phyloP scores from a whole-genome alignment of 2,329 filamentous ascomycete genomes.

The Daldinia sp. region DNA sequence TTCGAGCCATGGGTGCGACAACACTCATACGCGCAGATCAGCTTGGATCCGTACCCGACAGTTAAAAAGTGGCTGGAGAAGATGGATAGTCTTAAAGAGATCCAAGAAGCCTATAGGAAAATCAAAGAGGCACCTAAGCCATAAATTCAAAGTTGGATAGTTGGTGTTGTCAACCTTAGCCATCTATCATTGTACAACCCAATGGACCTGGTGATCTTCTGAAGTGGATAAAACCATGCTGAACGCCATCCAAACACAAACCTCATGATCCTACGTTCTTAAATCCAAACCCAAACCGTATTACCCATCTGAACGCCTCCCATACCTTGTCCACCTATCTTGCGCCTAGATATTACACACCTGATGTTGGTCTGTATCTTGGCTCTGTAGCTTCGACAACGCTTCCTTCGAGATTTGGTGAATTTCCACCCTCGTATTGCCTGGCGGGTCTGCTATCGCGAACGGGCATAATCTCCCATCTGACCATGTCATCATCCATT shows the following conservation, averaged over 20 bases:
- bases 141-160: conserved; percentile 3
- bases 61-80: conserved; percentile 48
- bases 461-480: conserved; percentile 62
- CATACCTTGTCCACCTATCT: conserved; percentile 10
- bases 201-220: not conserved
- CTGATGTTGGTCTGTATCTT: conserved; percentile 32
- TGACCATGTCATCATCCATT: conserved; percentile 70
- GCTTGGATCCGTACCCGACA: conserved; percentile 52
- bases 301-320: conserved; percentile 22
- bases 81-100: conserved; percentile 53
- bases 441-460: conserved; percentile 46
- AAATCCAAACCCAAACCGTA: conserved; percentile 19
- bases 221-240: conserved; percentile 6
- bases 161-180: conserved; percentile 16
- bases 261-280: conserved; percentile 10
- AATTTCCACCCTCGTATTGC: conserved; percentile 45
- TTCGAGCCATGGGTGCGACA: conserved; percentile 58
- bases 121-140: conserved; percentile 37
- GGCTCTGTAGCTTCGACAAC: conserved; percentile 49
- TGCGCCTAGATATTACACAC: conserved; percentile 20
- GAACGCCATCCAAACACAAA: conserved; percentile 18
- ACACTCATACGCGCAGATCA: conserved; percentile 54
- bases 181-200: conserved; percentile 18
- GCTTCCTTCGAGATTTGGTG: conserved; percentile 49
- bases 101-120: conserved; percentile 57